A percentile compares a stretch with the other conserved stretches of the same genome.
phyloP scores from a whole-genome alignment of 106 monocot genomes.

The Alisma plantagoaquatica region DNA sequence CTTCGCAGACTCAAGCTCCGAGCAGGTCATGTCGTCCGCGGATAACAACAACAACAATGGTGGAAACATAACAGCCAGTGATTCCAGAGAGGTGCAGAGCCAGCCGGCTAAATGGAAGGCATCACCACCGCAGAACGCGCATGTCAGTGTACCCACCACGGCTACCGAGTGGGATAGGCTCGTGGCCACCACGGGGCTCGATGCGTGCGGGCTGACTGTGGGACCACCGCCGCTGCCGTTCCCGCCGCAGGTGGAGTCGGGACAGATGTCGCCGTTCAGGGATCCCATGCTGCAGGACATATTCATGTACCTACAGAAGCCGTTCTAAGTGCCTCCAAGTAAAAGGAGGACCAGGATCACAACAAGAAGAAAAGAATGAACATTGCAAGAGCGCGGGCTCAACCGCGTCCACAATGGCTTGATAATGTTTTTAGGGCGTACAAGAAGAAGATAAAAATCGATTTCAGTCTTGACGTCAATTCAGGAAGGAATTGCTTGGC shows the following conservation, averaged over 20 bases:
- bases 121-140: too few species aligned
- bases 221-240: neutral
- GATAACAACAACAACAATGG: too few species aligned
- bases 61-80: too few species aligned
- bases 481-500: too few species aligned
- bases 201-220: constrained; percentile 7
- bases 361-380: too few species aligned
- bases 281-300: constrained; percentile 56
- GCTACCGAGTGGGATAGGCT: constrained; percentile 30
- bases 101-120: constrained; percentile 26
- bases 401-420: too few species aligned
- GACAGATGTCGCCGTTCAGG: constrained; percentile 12
- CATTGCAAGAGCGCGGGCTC: too few species aligned
- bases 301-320: constrained; percentile 55
- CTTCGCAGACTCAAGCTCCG: constrained; percentile 59
- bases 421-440: too few species aligned
- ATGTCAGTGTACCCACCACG: too few species aligned
- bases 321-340: constrained; percentile 41
- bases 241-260: neutral
- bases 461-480: too few species aligned
- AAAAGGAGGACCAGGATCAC: too few species aligned
- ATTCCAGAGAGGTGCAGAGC: constrained; percentile 77
- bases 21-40: constrained; percentile 17
- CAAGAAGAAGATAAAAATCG: too few species aligned
- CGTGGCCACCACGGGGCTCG: constrained; percentile 24